Percentiles rank a stretch among this genome's conserved stretches.
These are phyloP conservation scores for Ballota nigra DNA, from an alignment of 257 asterid species.

Conservation along the genomic window DNA sequence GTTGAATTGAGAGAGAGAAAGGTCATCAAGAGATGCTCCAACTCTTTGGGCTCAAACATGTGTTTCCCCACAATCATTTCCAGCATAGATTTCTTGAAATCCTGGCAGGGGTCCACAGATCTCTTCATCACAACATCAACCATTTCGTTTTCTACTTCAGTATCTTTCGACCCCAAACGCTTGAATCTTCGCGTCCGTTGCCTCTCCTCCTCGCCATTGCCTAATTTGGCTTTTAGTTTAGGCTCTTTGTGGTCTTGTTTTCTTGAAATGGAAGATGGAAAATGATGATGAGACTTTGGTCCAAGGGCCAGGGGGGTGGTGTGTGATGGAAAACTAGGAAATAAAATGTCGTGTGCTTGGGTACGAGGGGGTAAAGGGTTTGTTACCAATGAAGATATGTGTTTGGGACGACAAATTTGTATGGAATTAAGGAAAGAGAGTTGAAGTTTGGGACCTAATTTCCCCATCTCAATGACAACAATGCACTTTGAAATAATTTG, in stretches of 20 bases:
- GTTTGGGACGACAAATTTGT: constrained; percentile 40
- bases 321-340: constrained; percentile 44
- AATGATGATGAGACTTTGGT: background rate
- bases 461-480: constrained; percentile 1
- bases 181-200: constrained; percentile 28
- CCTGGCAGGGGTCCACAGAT: constrained; percentile 60
- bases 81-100: constrained; percentile 78
- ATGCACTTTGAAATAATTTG: background rate
- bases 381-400: constrained; percentile 30
- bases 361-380: constrained; percentile 29
- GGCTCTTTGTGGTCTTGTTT: constrained; percentile 14
- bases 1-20: constrained; percentile 67
- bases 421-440: constrained; percentile 35
- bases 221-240: background rate
- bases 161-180: constrained; percentile 28
- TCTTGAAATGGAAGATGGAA: background rate
- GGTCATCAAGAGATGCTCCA: constrained; percentile 66
- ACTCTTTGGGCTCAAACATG: constrained; percentile 55
- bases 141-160: constrained; percentile 27
- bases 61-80: constrained; percentile 75
- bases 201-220: constrained; percentile 17
- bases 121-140: constrained; percentile 61
- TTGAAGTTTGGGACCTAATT: constrained; percentile 23
- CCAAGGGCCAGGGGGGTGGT: constrained; percentile 29
- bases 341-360: constrained; percentile 26